Evolutionary conservation across 2,329 filamentous ascomycete species (phyloP).

Genomic region (Fusarium denticulatum): DNA sequence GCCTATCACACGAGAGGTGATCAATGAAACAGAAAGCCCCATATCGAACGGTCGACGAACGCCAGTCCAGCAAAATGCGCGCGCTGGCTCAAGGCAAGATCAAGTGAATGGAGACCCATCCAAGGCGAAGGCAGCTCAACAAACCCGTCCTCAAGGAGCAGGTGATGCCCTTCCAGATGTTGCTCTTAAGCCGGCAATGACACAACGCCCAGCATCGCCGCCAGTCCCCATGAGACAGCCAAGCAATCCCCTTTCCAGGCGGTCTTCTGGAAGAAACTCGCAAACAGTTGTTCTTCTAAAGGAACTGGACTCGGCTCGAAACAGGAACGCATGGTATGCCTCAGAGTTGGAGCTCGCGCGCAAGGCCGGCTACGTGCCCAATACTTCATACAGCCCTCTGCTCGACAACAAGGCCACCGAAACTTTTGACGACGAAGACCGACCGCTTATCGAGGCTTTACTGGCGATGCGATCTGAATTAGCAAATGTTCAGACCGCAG

Average conservation of each 20-base stretch:
- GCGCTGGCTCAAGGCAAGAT: slow-evolving; percentile 52
- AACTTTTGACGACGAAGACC: slow-evolving; percentile 89
- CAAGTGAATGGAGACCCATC: slow-evolving; percentile 40
- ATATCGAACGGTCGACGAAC: slow-evolving; percentile 70
- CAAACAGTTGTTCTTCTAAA: slow-evolving; percentile 81
- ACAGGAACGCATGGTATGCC: slow-evolving; percentile 94
- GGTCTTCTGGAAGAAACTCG: slow-evolving; percentile 69
- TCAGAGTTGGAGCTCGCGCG: slow-evolving; percentile 92
- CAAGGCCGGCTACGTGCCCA: slow-evolving; percentile 86
- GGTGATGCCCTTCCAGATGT: slow-evolving; percentile 75
- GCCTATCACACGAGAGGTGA: slow-evolving; percentile 51
- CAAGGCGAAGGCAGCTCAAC: slow-evolving; percentile 49
- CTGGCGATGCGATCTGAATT: slow-evolving; percentile 91
- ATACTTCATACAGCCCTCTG: slow-evolving; percentile 73
- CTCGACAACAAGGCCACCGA: slow-evolving; percentile 82
- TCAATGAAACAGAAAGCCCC: slow-evolving; percentile 60
- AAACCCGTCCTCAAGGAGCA: slow-evolving; percentile 67
- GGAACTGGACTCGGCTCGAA: slow-evolving; percentile 86
- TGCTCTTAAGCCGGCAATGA: slow-evolving; percentile 49
- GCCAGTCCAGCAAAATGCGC: slow-evolving; percentile 62
- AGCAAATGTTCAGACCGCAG: slow-evolving; percentile 86
- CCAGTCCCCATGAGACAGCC: slow-evolving; percentile 66
- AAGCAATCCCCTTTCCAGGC: slow-evolving; percentile 67
- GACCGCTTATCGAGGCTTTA: slow-evolving; percentile 89
- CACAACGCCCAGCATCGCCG: slow-evolving; percentile 63